phyloP scores from a whole-genome alignment of 2,329 filamentous ascomycete species.

The Trichoderma gracile region DNA sequence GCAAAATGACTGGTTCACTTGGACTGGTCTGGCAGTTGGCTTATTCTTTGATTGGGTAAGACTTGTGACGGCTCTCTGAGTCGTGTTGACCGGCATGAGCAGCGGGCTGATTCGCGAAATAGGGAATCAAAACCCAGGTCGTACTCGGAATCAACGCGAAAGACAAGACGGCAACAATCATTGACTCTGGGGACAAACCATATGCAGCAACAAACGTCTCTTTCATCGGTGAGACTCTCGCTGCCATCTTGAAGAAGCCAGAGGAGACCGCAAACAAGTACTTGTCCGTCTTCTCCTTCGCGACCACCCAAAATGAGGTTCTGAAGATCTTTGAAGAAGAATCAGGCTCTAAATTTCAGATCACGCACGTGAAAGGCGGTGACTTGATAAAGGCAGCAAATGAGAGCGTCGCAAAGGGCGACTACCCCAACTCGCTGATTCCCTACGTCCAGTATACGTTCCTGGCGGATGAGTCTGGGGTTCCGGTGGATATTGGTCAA shows the following conservation, averaged over 20 bases:
- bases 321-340: constrained; percentile 13
- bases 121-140: no score
- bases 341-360: not conserved
- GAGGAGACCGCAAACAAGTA: constrained; percentile 3
- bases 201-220: not conserved
- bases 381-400: not conserved
- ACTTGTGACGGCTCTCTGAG: not conserved
- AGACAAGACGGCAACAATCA: not conserved
- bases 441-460: not conserved
- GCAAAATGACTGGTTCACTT: not conserved
- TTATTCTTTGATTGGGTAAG: constrained; percentile 11
- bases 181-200: not conserved
- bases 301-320: not conserved
- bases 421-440: not conserved
- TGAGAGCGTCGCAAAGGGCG: not conserved
- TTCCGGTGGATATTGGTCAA: not conserved
- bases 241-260: not conserved
- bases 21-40: not conserved
- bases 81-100: no score
- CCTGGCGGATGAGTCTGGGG: not conserved
- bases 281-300: not conserved
- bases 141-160: not conserved
- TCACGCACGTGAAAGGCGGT: not conserved
- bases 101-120: no score
- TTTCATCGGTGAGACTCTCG: not conserved